phyloP scores from a whole-genome alignment of 225 moss, liverwort and hornwort genomes.

The Climacium dendroides region DNA sequence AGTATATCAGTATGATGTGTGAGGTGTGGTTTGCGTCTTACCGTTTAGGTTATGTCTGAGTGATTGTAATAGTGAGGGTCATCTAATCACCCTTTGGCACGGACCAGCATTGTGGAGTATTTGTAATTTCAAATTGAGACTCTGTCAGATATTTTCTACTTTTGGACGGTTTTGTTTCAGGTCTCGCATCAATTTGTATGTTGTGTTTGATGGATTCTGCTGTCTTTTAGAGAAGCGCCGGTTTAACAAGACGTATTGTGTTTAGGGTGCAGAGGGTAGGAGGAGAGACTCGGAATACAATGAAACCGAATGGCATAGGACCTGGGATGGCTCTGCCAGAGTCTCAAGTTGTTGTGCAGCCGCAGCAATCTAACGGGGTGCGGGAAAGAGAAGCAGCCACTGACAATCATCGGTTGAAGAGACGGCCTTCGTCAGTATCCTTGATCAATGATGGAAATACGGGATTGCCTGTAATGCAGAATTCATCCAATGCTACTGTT shows the following conservation, averaged over 20 bases:
- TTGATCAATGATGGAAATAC: slow-evolving; percentile 28
- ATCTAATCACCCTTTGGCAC: background rate
- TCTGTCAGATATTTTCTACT: background rate
- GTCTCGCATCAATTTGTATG: background rate
- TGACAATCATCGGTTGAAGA: slow-evolving; percentile 48
- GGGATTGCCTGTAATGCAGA: slow-evolving; percentile 32
- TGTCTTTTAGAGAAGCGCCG: background rate
- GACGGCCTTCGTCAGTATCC: slow-evolving; percentile 46
- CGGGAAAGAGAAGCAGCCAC: slow-evolving; percentile 45
- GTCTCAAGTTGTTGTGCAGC: slow-evolving; percentile 24
- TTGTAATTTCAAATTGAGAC: background rate
- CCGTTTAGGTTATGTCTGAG: background rate
- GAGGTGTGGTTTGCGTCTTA: background rate
- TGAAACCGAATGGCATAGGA: slow-evolving; percentile 45
- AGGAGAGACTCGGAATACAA: slow-evolving; percentile 32
- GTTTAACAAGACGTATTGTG: background rate
- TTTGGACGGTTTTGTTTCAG: background rate
- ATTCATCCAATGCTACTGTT: slow-evolving; percentile 10
- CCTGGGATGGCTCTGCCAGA: slow-evolving; percentile 49
- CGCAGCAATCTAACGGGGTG: slow-evolving; percentile 35
- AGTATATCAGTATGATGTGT: background rate
- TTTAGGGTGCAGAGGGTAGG: slow-evolving; percentile 11
- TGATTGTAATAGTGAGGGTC: background rate
- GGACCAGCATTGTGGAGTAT: background rate
- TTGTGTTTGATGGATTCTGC: background rate